Conservation (phyloP, 1,284 basidiomycete genomes). For the Coniferiporia sulphurascens region DNA sequence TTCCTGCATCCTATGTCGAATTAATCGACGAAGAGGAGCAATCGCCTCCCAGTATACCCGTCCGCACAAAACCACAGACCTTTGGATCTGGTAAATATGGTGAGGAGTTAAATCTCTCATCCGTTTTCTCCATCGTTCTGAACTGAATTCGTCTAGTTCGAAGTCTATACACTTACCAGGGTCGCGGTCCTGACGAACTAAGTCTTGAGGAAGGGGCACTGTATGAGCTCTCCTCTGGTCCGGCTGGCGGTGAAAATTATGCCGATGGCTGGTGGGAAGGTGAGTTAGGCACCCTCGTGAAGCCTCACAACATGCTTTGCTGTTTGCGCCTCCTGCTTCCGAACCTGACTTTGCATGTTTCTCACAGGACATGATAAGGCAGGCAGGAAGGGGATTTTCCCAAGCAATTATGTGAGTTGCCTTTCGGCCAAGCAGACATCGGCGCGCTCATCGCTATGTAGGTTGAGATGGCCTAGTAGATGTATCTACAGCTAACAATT, state of each 20-base stretch:
- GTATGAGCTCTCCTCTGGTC: conserved; percentile 59
- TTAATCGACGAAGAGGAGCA: conserved; percentile 25
- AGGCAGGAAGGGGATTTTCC: conserved; percentile 73
- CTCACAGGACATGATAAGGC: conserved; percentile 50
- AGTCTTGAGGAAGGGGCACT: conserved; percentile 54
- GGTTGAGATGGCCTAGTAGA: conserved; percentile 8
- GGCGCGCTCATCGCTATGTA: not conserved
- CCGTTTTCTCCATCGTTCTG: not conserved
- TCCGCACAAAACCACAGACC: conserved; percentile 15
- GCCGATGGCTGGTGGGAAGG: conserved; percentile 84
- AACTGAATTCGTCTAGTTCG: conserved; percentile 45
- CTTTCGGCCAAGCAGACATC: not conserved
- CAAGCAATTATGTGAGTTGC: conserved; percentile 73
- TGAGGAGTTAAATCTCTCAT: conserved; percentile 26
- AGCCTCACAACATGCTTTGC: too few species aligned
- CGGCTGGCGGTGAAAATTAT: conserved; percentile 56
- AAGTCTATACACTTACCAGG: conserved; percentile 63
- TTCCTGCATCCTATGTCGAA: conserved; percentile 74
- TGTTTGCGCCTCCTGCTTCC: too few species aligned
- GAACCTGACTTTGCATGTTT: conserved; percentile 1
- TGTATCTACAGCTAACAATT: not conserved
- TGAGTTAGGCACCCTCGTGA: conserved; percentile 24
- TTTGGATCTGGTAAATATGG: conserved; percentile 43
- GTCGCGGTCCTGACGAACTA: conserved; percentile 69
- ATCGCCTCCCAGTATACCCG: conserved; percentile 7